Evolutionary conservation across 441 rosid genomes (phyloP), one percentile per base, ranked within the genome.

Genomic region (Adansonia madagascariensis): DNA sequence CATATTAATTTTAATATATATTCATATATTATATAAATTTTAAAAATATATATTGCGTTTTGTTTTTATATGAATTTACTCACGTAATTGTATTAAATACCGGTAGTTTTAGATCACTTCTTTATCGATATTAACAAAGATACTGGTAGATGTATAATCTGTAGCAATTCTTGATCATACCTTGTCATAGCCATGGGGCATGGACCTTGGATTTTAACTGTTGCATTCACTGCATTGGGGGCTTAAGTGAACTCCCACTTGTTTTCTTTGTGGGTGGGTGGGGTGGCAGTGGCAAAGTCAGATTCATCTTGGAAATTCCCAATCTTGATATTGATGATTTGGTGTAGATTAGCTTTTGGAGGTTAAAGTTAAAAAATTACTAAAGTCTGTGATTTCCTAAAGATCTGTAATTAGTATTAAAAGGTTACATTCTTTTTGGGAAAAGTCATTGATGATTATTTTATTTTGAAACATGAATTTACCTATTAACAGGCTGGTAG

Each of bases 361-460:
- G 43, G 12, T 24, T 35, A 35, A 35, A 27, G 5, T 4, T 61
- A 11, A 24, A 53, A 18, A 17, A 8, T 6, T 56, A 0, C 2
- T 22, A 11, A 7, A 57, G 64, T 8, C n/a, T 39, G 44, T 39
- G 44, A 27, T 63, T 64, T 64, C 5, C 47, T 35, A 6, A 44
- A 47, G 53, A 18, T 4, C 3, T 18, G 35, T 44, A n/a, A 35
- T 14, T 63, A 11, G 18, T 35, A 17, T n/a, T 14, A 1, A 43
- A 69, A 69, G 20, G 11, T 11, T 56, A 9, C 64, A 72, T 56
- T 56, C 67, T 62, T 62, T 74, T 24, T 74, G 44, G 41, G 4
- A 60, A 60, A 57, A 27, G 14, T 41, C 35, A 8, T 4, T 12
- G 11, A 60, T 31, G 14, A 70, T 47, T 70, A 14, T 27, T 70